Conservation (phyloP, 2,329 filamentous ascomycete species). For the Diaporthe sp. region DNA sequence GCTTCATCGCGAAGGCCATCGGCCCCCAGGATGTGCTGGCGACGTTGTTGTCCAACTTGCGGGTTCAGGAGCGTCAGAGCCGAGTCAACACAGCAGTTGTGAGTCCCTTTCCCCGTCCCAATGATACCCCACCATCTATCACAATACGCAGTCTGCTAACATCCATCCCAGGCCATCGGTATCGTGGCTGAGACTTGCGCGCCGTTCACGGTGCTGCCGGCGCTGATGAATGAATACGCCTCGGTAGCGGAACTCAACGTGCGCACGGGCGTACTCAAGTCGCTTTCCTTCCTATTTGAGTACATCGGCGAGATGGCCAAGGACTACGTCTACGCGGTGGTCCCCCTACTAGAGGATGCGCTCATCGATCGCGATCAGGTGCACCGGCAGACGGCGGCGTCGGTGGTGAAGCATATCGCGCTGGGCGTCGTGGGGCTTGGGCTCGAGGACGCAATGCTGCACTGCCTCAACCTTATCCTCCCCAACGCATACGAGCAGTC, state of each 20-base stretch:
- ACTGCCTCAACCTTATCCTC: conserved; percentile 94
- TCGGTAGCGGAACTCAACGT: conserved; percentile 98
- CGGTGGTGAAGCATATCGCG: conserved; percentile 97
- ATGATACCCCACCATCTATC: background rate
- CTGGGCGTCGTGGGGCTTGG: conserved; percentile 97
- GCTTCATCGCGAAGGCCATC: conserved; percentile 99
- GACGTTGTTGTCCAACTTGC: conserved; percentile 93
- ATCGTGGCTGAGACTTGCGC: conserved; percentile 99
- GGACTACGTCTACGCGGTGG: conserved; percentile 98
- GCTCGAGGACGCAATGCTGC: conserved; percentile 98
- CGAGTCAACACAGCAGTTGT: conserved; percentile 95
- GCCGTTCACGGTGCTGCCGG: conserved; percentile 97
- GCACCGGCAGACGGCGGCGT: conserved; percentile 94
- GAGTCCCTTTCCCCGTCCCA: background rate
- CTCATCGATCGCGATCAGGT: conserved; percentile 98
- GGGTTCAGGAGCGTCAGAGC: conserved; percentile 97
- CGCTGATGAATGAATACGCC: conserved; percentile 96
- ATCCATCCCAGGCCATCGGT: conserved; percentile 74
- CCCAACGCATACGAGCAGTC: conserved; percentile 98
- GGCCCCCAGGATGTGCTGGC: conserved; percentile 97
- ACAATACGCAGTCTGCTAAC: conserved; percentile 8
- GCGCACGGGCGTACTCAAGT: conserved; percentile 98
- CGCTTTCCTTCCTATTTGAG: conserved; percentile 95
- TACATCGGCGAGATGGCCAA: conserved; percentile 99
- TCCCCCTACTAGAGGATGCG: conserved; percentile 93